Base-by-base conservation (phyloP, 1,139 yeast genomes). In the Fermentozyma sake region DNA sequence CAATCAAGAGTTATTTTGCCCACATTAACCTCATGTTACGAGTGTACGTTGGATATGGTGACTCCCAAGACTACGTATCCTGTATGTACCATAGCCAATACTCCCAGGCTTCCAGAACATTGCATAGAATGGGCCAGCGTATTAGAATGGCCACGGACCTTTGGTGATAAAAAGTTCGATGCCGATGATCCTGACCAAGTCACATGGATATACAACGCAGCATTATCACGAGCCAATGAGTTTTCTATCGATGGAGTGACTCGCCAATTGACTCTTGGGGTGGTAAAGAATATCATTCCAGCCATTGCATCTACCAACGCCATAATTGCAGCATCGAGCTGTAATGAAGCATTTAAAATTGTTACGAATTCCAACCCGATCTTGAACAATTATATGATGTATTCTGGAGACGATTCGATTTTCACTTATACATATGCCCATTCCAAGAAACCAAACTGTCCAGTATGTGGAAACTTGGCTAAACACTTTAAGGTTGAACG, bases 251-350 rank as follows among this genome's bases (percentile, higher is more conserved):
- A 60, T 8, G 91, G 93, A 0, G 85, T 91, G 10, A 81, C 93
- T 0, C 69, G 73, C 36, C 61, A 69, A 28, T 65, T 83, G 30
- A 79, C 95, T 0, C 68, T 85, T 32, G 97, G 97, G 0, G 94
- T 91, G 24, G 87, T 87, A 27, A 91, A 91, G 54, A 82, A 82
- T 45, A 87, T 91, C 38, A 82, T 91, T 14, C 98, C 98, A 0
- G 91, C 96, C 2, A 84, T 89, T 31, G 95, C 96, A 1, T 81
- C 95, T 2, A 89, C 97, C 1, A 91, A 91, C 52, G 95, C 97
- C 3, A 72, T 91, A 18, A 76, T 91, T 23, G 96, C 97, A 3
- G 96, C 95, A 0, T 71, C 87, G 9, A 85, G 96, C 51, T 84
- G 95, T 47, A 83, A 82, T 43, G 96, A 89, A 50, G 87, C 84